Evolutionary conservation across 345 rosid species (phyloP), one percentile per base, ranked within the genome.

Genomic region (Citrus maxima): DNA sequence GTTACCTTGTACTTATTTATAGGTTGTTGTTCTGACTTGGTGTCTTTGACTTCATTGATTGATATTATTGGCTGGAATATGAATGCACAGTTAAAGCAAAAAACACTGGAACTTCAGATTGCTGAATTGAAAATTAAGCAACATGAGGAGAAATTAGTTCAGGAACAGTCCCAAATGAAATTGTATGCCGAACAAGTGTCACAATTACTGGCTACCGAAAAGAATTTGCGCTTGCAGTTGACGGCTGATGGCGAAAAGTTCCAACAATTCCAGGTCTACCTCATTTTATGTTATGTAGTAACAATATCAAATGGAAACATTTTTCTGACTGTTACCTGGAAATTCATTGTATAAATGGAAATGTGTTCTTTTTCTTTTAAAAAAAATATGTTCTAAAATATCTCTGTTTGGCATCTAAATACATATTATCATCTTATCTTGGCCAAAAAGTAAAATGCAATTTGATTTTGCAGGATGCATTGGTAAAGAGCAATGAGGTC

Each of bases 201-300:
- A 21, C 93, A 93, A 80, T 86, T 95, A 42, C 77, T 95, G 82
- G 87, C 91, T 37, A 95, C 98, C 2, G 99, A 93, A 89, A 93
- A 95, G 79, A 89, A 86, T 77, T 88, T 95, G 85, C 93, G 97
- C 75, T 60, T 85, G 85, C 97, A 93, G 85, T 86, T 93, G 84
- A 92, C 97, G 25, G 88, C 95, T 46, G 99, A 95, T 73, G 99
- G 98, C 78, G 98, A 93, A 77, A 95, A 95, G 73, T 95, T 95
- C 81, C 98, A 90, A 82, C 95, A 93, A 74, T 93, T 95, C 80
- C 98, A 95, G 97, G 99, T 95, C 42, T 69, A 59, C 58, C 77
- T 77, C 83, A 60, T 72, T 62, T 18, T 19, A 10, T 56, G 70
- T 18, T 30, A 46, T 24, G 28, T n/a, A 32, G 67, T 68, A 18